A percentile compares a stretch with the other conserved stretches of the same genome.
These are phyloP conservation scores for Plasmodium berghei DNA, from an alignment of 169 alveolate genomes.

Conservation along the genomic window DNA sequence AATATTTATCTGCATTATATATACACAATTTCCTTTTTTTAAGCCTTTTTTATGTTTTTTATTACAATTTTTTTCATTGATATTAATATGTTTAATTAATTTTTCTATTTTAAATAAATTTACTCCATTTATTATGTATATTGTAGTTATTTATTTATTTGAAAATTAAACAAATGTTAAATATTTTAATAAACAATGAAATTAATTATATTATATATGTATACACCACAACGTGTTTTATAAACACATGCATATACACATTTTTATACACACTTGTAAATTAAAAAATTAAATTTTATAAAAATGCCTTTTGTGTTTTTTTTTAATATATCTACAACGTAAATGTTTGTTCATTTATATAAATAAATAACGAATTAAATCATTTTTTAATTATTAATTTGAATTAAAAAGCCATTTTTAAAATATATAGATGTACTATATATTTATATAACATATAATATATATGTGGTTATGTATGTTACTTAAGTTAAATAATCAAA, in stretches of 20 bases:
- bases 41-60: neutral
- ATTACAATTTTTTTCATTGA: neutral
- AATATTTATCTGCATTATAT: no score
- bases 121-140: neutral
- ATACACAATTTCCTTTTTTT: neutral
- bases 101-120: neutral
- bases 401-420: constrained; percentile 11
- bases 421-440: neutral
- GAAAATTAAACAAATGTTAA: neutral
- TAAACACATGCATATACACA: constrained; percentile 14
- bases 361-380: neutral
- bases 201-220: constrained; percentile 6
- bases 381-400: neutral
- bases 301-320: neutral
- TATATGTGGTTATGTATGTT: constrained; percentile 8
- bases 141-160: no score
- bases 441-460: constrained; percentile 7
- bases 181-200: neutral
- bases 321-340: neutral
- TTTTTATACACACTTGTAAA: constrained; percentile 26
- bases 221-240: neutral
- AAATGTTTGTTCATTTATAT: neutral
- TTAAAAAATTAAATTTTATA: neutral
- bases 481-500: constrained; percentile 4
- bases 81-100: no score